Evolutionary conservation across 2,329 filamentous ascomycete species (phyloP).

Genomic region (Arthrobotrys megalospora): DNA sequence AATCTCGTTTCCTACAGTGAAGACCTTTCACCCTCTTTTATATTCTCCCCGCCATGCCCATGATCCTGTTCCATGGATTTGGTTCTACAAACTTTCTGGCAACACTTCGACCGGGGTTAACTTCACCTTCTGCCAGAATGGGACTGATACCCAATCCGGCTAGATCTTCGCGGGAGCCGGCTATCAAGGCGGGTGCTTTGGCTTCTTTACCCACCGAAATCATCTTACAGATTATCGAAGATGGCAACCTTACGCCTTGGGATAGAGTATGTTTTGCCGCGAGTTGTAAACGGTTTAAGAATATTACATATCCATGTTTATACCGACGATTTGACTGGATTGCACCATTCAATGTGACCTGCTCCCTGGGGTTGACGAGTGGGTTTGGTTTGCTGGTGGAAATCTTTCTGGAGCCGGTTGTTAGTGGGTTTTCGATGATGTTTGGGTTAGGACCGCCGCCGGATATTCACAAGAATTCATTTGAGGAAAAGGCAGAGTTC

Average conservation of each 20-base stretch:
- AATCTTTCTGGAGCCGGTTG: constrained; percentile 36
- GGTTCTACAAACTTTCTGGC: constrained; percentile 6
- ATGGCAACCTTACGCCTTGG: constrained; percentile 14
- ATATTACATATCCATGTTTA: constrained; percentile 32
- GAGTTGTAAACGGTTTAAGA: constrained; percentile 33
- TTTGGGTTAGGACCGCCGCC: constrained; percentile 1
- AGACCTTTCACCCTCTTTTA: background rate
- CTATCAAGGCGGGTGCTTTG: background rate
- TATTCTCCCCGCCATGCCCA: background rate
- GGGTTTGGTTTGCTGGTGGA: constrained; percentile 34
- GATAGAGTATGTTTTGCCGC: constrained; percentile 38
- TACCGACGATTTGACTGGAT: constrained; percentile 52
- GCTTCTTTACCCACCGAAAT: constrained; percentile 37
- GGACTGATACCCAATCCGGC: constrained; percentile 34
- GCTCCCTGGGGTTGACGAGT: constrained; percentile 15
- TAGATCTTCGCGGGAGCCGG: constrained; percentile 6
- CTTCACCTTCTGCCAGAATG: constrained; percentile 27
- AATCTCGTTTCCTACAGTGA: background rate
- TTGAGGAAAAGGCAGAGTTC: constrained; percentile 21
- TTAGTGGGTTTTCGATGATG: constrained; percentile 13
- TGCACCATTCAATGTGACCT: constrained; percentile 25
- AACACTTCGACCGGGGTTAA: constrained; percentile 45
- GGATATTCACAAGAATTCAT: constrained; percentile 24
- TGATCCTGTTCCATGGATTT: constrained; percentile 10
- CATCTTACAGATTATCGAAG: constrained; percentile 36